These are phyloP conservation scores for Tarenaya hassleriana DNA, from an alignment of 345 rosid genomes.

Conservation along the genomic window DNA sequence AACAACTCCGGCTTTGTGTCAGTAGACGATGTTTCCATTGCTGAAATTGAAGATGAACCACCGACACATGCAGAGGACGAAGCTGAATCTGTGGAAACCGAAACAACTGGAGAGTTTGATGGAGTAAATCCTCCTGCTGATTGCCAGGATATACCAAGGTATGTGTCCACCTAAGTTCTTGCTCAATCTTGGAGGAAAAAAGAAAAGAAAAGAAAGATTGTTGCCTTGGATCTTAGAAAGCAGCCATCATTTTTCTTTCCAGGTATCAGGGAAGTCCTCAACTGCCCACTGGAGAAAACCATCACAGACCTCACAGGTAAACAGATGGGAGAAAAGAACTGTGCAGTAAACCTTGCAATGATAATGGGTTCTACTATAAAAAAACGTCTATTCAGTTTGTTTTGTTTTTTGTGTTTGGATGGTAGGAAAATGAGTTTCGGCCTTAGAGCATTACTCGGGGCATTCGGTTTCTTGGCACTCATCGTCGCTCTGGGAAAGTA, in stretches of 20 bases:
- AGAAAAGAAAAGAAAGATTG: too few species aligned
- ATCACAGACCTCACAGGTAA: slow-evolving; percentile 2
- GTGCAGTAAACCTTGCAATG: neutral
- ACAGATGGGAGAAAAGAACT: neutral
- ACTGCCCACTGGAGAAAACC: neutral
- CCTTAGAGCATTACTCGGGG: neutral
- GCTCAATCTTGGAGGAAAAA: too few species aligned
- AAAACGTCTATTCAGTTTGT: neutral
- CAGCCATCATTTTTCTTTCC: too few species aligned
- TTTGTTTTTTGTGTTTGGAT: neutral
- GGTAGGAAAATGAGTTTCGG: neutral
- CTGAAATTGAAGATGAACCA: neutral
- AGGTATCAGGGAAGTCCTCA: too few species aligned
- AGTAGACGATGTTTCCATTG: too few species aligned
- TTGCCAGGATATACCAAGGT: too few species aligned
- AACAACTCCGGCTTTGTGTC: too few species aligned
- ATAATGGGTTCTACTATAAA: too few species aligned
- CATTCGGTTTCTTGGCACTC: neutral
- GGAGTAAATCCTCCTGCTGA: too few species aligned
- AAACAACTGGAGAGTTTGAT: too few species aligned
- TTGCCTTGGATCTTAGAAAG: too few species aligned
- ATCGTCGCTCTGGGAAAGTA: neutral
- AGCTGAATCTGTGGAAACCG: neutral
- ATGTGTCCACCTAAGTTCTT: too few species aligned
- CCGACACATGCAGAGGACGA: neutral